Conservation (phyloP, 371 early-diverging fungal species). For the Syncephalastrum sp. region DNA sequence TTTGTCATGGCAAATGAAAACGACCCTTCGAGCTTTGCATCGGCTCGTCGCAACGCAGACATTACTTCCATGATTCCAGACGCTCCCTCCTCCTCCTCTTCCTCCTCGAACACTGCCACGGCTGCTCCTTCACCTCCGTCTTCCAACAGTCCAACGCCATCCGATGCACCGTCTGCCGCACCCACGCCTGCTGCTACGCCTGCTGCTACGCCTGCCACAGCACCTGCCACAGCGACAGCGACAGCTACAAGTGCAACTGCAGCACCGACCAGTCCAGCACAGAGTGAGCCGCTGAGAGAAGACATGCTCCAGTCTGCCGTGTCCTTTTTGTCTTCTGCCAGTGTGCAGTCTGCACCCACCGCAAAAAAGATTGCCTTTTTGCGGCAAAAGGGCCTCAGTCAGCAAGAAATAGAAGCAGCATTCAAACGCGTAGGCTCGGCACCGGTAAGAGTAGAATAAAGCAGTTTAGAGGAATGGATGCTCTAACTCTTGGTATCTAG, state of each 20-base stretch:
- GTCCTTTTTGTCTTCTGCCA: conserved; percentile 57
- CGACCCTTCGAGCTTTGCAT: no score
- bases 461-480: neutral
- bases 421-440: conserved; percentile 31
- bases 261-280: conserved; percentile 36
- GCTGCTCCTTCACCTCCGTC: conserved; percentile 1
- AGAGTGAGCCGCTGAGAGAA: conserved; percentile 40
- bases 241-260: conserved; percentile 20
- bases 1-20: no score
- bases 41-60: no score
- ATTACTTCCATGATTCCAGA: neutral
- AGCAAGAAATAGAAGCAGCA: conserved; percentile 61
- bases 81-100: neutral
- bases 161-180: neutral
- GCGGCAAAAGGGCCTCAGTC: conserved; percentile 58
- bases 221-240: no score
- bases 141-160: conserved; percentile 1
- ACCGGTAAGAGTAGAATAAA: neutral
- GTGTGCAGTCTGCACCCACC: conserved; percentile 54
- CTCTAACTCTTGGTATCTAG: neutral
- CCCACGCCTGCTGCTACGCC: neutral
- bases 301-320: conserved; percentile 58
- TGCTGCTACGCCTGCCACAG: neutral
- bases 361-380: conserved; percentile 63
- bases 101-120: neutral